Base-by-base conservation (phyloP, 2,329 filamentous ascomycete genomes). In the Apiospora aurea region DNA sequence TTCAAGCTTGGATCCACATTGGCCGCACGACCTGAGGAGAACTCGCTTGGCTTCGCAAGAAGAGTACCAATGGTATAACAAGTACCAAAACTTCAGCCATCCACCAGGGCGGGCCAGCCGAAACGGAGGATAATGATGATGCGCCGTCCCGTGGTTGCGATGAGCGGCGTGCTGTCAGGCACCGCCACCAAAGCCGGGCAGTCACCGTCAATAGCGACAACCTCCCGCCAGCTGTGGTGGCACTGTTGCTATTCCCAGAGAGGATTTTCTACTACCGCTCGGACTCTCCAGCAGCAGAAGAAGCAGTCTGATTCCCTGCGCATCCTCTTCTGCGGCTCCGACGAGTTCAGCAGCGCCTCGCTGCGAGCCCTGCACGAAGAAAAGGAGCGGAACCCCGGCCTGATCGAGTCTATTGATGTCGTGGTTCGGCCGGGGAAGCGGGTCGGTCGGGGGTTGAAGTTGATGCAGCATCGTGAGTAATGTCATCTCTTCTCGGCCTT, bases 241-340 rank as follows among this genome's bases (percentile, higher is more conserved):
- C 18, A 41, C 57, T 64, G n/a, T 4, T 41, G 57, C 34, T 14
- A 34, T 14, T 3, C 34, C 5, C 57, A 21, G 34, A 64, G 34
- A 29, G 57, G 29, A 10, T 41, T 64, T 8, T 41, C 34, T n/a
- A 38, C 57, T n/a, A n/a, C 57, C 7, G 3, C 34, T n/a, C 57
- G 57, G 29, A 38, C 8, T n/a, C 4, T 41, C 3, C 57, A 64
- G 18, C 29, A 64, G 29, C 29, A n/a, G 57, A 61, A 64, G n/a
- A 67, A 68, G 66, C 73, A 61, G 38, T 84, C 86, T 0, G 86
- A 90, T 5, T 93, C 94, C 3, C 86, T 99, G 44, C 88, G 91
- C 46, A 94, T 99, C 70, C 88, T 99, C 4, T 99, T 98, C 83
- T 98, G 95, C 83, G 96, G 96, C 74, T 96, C 96, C 3, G 96